Conservation (phyloP, 805 yeast genomes). For the Clavispora phyllophila region DNA sequence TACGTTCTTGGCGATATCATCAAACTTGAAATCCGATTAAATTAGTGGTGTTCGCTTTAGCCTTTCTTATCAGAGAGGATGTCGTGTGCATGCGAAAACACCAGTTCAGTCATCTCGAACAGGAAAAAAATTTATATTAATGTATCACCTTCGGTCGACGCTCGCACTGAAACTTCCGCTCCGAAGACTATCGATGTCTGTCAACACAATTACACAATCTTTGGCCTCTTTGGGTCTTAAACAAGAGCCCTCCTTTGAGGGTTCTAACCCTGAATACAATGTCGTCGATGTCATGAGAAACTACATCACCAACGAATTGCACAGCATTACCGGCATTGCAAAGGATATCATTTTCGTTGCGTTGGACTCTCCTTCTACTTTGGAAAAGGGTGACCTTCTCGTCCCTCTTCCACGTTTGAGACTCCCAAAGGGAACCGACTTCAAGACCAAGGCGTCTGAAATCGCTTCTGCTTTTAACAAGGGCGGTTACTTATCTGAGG, state of each 20-base stretch:
- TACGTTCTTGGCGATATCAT: no score
- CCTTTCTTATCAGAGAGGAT: not conserved
- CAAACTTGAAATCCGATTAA: no score
- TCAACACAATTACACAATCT: constrained; percentile 29
- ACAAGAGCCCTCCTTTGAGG: constrained; percentile 34
- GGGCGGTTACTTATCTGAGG: constrained; percentile 63
- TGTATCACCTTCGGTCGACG: constrained; percentile 1
- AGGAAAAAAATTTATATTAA: not conserved
- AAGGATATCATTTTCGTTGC: constrained; percentile 69
- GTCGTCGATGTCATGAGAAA: constrained; percentile 86
- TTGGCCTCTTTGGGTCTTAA: constrained; percentile 33
- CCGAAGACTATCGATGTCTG: constrained; percentile 13
- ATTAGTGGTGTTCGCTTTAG: no score
- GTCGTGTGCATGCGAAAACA: constrained; percentile 1
- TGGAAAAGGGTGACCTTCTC: constrained; percentile 89
- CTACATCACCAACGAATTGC: constrained; percentile 76
- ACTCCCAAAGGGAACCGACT: constrained; percentile 69
- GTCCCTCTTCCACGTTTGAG: constrained; percentile 84
- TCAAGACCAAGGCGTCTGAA: constrained; percentile 65
- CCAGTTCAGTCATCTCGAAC: constrained; percentile 1
- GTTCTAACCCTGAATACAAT: constrained; percentile 72
- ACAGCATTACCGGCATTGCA: constrained; percentile 69
- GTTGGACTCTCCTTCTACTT: constrained; percentile 77
- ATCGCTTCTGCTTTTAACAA: constrained; percentile 76
- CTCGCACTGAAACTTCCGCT: not conserved